Conservation (phyloP, 2,329 filamentous ascomycete genomes). For the Colletotrichum musicola region DNA sequence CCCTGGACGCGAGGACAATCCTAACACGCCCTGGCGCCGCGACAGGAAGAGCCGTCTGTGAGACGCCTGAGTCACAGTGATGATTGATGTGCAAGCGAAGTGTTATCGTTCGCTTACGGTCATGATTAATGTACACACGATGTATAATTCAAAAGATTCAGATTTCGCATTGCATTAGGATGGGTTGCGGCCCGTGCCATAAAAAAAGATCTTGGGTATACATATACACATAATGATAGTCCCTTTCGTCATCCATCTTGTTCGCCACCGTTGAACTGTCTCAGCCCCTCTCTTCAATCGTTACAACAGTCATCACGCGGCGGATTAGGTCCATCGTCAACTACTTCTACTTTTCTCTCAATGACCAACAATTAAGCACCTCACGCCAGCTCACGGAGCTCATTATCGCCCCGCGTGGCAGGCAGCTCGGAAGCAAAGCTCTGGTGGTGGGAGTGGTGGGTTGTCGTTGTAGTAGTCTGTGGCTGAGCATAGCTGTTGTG, state of each 20-base stretch:
- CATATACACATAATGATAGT: slow-evolving; percentile 26
- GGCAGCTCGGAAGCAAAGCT: slow-evolving; percentile 46
- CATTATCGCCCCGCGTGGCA: slow-evolving; percentile 45
- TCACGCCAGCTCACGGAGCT: slow-evolving; percentile 50
- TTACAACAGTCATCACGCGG: no score
- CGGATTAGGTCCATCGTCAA: background rate
- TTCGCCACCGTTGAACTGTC: no score
- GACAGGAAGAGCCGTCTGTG: slow-evolving; percentile 45
- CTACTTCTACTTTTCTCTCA: background rate
- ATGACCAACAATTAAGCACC: background rate
- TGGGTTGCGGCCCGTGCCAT: slow-evolving; percentile 7
- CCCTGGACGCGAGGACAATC: slow-evolving; percentile 56
- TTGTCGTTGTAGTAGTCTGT: slow-evolving; percentile 3
- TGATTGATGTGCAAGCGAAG: background rate
- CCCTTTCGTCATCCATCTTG: background rate
- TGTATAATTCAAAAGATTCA: background rate
- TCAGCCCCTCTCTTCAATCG: no score
- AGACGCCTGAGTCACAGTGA: no score
- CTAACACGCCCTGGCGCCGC: slow-evolving; percentile 57
- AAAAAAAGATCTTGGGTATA: slow-evolving; percentile 8
- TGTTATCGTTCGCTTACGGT: no score
- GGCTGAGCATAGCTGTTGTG: slow-evolving; percentile 7
- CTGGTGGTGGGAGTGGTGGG: slow-evolving; percentile 28
- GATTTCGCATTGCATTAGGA: background rate
- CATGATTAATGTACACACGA: background rate